Evolutionary conservation across 306 rosid species (phyloP).

Genomic region (Myrica gale): DNA sequence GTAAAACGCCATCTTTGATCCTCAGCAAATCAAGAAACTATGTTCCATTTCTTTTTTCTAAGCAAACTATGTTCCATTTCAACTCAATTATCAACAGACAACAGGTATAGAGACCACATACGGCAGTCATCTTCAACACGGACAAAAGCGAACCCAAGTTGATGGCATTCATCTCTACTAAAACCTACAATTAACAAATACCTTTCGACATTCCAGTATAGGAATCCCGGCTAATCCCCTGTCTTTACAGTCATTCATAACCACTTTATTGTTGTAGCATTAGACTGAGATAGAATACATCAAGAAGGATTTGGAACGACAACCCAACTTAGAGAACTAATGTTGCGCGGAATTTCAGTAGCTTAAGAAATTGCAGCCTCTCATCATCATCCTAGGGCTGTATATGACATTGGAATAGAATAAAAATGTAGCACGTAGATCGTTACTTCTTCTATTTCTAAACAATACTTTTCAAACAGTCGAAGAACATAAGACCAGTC

Average conservation of each 20-base stretch:
- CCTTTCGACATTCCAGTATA: too few relatives aligned
- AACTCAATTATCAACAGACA: not conserved
- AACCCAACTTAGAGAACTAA: not conserved
- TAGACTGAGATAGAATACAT: not conserved
- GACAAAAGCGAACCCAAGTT: too few relatives aligned
- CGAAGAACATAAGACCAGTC: not conserved
- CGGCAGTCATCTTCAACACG: too few relatives aligned
- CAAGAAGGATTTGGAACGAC: not conserved
- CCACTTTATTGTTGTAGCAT: too few relatives aligned
- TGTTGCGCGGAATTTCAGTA: not conserved
- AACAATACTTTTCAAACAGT: not conserved
- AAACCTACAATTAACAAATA: too few relatives aligned
- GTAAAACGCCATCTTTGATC: not conserved
- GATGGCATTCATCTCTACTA: too few relatives aligned
- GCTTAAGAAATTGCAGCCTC: not conserved
- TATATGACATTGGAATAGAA: not conserved
- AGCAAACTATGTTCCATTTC: not conserved
- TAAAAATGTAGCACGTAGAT: not conserved
- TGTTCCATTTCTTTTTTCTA: not conserved
- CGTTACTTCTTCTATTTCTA: not conserved
- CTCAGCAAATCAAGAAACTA: too few relatives aligned
- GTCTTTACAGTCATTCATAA: too few relatives aligned
- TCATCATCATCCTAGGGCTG: not conserved
- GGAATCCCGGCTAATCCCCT: too few relatives aligned
- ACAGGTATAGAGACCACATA: not conserved